Conservation (phyloP, 1,139 yeast genomes). For the Hansenula anomala region DNA sequence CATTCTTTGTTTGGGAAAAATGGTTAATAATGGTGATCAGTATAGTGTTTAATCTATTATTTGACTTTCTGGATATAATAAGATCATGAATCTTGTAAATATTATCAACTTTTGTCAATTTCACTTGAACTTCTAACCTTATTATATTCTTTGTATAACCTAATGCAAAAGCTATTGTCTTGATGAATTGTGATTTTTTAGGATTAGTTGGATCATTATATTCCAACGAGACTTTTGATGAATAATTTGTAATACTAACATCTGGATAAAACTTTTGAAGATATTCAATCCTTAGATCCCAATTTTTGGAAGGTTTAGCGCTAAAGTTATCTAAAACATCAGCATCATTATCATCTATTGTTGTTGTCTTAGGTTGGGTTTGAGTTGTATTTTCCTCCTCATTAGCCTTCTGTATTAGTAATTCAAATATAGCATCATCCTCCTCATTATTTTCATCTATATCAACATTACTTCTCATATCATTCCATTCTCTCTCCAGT, state of each 20-base stretch:
- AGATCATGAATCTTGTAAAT: neutral
- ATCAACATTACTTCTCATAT: constrained; percentile 1
- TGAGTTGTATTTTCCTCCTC: neutral
- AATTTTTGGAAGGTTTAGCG: constrained; percentile 4
- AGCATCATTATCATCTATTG: neutral
- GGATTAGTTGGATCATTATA: neutral
- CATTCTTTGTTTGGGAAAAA: neutral
- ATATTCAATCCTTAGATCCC: constrained; percentile 3
- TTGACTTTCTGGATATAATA: neutral
- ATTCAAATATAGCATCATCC: neutral
- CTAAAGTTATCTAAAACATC: neutral
- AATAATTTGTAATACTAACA: neutral
- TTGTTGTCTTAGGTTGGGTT: neutral
- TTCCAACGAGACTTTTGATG: neutral
- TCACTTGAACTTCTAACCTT: neutral
- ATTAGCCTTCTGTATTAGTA: constrained; percentile 1
- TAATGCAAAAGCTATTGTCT: neutral
- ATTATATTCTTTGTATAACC: neutral
- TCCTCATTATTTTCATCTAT: constrained; percentile 1
- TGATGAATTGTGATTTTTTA: neutral
- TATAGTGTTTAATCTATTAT: constrained; percentile 1
- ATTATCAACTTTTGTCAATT: neutral
- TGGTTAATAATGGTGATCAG: neutral
- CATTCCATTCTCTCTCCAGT: constrained; percentile 1
- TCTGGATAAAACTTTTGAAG: constrained; percentile 3